These are phyloP conservation scores for Aureobasidium leucospermi DNA, from an alignment of 2,329 filamentous ascomycete genomes.

Conservation along the genomic window DNA sequence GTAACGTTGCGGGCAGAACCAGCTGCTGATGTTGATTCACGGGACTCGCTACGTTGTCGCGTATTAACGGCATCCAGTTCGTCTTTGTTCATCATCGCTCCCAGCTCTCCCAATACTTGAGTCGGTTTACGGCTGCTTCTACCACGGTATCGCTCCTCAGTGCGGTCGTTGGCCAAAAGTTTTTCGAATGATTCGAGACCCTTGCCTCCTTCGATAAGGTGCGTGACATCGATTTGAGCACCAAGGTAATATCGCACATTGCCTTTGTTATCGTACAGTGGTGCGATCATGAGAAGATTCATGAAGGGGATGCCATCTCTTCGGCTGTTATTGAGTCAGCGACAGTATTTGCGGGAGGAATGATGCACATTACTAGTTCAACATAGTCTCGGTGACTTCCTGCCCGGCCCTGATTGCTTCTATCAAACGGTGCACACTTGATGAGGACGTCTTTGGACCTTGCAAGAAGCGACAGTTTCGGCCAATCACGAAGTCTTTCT, in stretches of 20 bases:
- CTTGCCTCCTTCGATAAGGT: conserved; percentile 29
- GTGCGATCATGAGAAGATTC: conserved; percentile 35
- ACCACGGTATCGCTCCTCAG: conserved; percentile 21
- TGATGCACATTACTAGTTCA: conserved; percentile 31
- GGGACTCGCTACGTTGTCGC: conserved; percentile 14
- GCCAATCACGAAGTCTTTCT: conserved; percentile 36
- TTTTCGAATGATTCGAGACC: conserved; percentile 31
- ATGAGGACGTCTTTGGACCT: conserved; percentile 31
- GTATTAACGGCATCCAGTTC: conserved; percentile 27
- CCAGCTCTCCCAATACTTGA: conserved; percentile 23
- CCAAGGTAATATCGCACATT: conserved; percentile 34
- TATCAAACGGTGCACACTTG: conserved; percentile 29
- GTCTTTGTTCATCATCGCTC: conserved; percentile 25
- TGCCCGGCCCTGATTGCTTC: conserved; percentile 31
- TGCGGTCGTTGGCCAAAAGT: conserved; percentile 27
- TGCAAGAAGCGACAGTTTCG: conserved; percentile 40
- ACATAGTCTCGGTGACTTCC: conserved; percentile 36
- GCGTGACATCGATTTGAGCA: conserved; percentile 33
- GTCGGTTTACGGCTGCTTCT: conserved; percentile 20
- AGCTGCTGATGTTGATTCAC: conserved; percentile 15
- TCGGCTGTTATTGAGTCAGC: conserved; percentile 16
- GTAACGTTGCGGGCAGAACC: conserved; percentile 13
- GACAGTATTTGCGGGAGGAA: background rate
- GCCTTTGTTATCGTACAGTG: conserved; percentile 36
- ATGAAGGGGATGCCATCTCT: conserved; percentile 35